Base-by-base conservation (phyloP, 202 grass and related monocot genomes). In the Sporobolus alterniflorus region DNA sequence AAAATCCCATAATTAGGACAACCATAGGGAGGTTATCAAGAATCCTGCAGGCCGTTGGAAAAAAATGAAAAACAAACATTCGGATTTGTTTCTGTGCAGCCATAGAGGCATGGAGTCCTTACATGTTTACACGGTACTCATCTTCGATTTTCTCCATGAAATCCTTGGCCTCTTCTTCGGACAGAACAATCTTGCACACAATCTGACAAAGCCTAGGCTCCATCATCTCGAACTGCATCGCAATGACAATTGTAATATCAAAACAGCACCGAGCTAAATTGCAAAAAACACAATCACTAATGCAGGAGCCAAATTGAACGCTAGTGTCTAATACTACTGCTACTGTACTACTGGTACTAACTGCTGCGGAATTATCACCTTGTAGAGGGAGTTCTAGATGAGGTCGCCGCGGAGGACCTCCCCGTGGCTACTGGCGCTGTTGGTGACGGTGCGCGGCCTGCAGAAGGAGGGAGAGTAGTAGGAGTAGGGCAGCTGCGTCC, bases 1-100 rank as follows among this genome's bases (percentile, higher is more conserved):
- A 88, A 74, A 76, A 17, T 34, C 89, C 91, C 82, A 71, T 91
- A 28, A 91, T 68, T 30, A 90, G 90, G 41, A 93, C 89, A 5
- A 98, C 90, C 70, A 95, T 64, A 46, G 96, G 92, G 82, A 98
- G 90, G 79, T 95, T 98, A 51, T 98, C 95, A 69, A 95, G 92
- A 64, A 98, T 93, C 95, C 95, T 93, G 79, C 49, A 64, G 32
- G 21, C 10, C 88, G n/a, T n/a, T n/a, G n/a, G n/a, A n/a, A n/a
- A n/a, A n/a, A n/a, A n/a, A n/a, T n/a, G n/a, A n/a, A n/a, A n/a
- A n/a, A n/a, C n/a, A n/a, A n/a, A n/a, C n/a, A n/a, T n/a, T n/a
- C n/a, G n/a, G n/a, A n/a, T n/a, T n/a, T n/a, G n/a, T n/a, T n/a
- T n/a, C n/a, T n/a, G n/a, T n/a, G n/a, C n/a, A n/a, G n/a, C n/a